Evolutionary conservation across 2,329 filamentous ascomycete species (phyloP), one percentile per base, ranked within the genome.

Genomic region (Sarocladium strictum): DNA sequence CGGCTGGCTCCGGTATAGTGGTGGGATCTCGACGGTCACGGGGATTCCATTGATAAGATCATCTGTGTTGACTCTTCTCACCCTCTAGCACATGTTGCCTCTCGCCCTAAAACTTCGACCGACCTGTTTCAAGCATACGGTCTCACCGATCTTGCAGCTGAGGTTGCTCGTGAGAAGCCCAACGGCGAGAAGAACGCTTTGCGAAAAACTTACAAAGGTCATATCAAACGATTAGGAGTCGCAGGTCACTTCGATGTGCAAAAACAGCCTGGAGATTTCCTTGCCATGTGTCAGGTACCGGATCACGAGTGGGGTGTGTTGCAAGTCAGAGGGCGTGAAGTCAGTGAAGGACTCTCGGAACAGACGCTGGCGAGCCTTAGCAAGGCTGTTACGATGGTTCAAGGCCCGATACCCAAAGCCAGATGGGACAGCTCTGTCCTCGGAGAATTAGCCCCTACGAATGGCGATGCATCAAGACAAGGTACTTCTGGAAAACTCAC

Each of bases 141-240:
- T 62, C 69, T 86, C 59, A 73, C 75, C 49, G 70, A 67, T 53
- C 75, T 86, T 54, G 83, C 83, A 56, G 76, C 78, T 55, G 79
- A 83, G 59, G 81, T 86, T 38, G 83, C 83, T 57, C 77, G 83
- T 57, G 79, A 79, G 53, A 80, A 84, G 64, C 80, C 82, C 14
- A 84, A 84, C 64, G 83, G 83, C 59, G 80, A 84, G 66, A 86
- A 85, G 74, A 86, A 86, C 63, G 80, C 79, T 59, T 72, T 86
- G 50, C 77, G 83, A 24, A 86, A 86, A 65, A 85, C 83, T 15
- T 86, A 86, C 72, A 86, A 86, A 67, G 82, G 82, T 53, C 81
- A 86, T 60, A 83, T 86, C 65, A 86, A 86, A 72, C 78, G 76
- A 45, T 70, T 86, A 29, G 81, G 80, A 33, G 74, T 86, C 24